Base-by-base conservation (phyloP, 2,329 filamentous ascomycete species). In the Ophiostoma sp. region DNA sequence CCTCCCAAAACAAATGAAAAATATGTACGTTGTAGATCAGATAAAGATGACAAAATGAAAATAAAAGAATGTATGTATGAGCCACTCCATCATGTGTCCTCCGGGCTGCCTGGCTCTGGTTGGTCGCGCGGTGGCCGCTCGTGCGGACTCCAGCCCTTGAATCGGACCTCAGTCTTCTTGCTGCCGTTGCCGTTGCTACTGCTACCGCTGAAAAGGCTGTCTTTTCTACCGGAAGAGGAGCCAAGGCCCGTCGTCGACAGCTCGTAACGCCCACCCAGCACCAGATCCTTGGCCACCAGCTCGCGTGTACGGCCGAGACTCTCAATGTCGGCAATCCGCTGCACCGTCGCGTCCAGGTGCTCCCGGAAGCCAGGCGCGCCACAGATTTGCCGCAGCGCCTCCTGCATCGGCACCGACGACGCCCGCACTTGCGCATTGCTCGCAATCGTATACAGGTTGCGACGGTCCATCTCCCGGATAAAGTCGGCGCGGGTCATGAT, bases 401-500 rank as follows among this genome's bases (percentile, higher is more conserved):
- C 90, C 82, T 97, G 94, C 96, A 99, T 99, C 1, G 96, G 96
- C 33, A 99, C 95, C 1, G 92, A 95, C 81, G 97, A 95, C 1
- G 96, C 96, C 64, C 96, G 90, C 8, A 99, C 96, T 80, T 92
- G 92, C 19, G 95, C 94, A 55, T 88, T 87, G 73, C 91, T 93
- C 74, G 97, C 95, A 78, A 99, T 98, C 75, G 93, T 96, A 83
- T 98, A 98, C 74, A 99, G 89, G 80, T 98, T 98, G 74, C 96
- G 89, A 76, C 96, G 93, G 83, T 99, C 96, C 80, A 98, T 95
- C 74, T 90, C 87, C 77, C 96, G 91, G 78, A 98, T 95, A 81
- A 98, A 99, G 82, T 99, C 96, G 74, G 94, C 92, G 71, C 96
- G 88, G 17, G 96, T 98, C 95, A 98, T 98, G 80, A 98, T 92